These are phyloP conservation scores for Phaffia rhodozyma DNA, from an alignment of 1,284 basidiomycete species.

Conservation along the genomic window DNA sequence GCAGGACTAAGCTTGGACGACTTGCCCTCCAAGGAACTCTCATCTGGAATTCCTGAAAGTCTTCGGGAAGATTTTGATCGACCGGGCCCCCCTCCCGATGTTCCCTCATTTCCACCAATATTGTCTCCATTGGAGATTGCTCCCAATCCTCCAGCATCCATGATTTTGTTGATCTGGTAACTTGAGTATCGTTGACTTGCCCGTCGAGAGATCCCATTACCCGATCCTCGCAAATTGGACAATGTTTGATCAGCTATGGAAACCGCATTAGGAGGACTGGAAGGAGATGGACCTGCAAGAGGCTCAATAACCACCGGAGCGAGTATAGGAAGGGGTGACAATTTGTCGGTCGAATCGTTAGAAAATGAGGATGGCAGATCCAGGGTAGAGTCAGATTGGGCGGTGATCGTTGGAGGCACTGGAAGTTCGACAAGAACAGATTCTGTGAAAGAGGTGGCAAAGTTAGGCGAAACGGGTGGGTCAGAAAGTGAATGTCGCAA, in stretches of 20 bases:
- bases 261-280: slow-evolving; percentile 22
- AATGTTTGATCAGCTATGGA: slow-evolving; percentile 70
- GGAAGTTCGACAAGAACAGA: not conserved
- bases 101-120: not conserved
- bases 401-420: slow-evolving; percentile 1
- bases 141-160: slow-evolving; percentile 41
- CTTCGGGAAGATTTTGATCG: not conserved
- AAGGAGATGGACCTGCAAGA: slow-evolving; percentile 4
- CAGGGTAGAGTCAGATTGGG: slow-evolving; percentile 13
- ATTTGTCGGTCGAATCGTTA: not conserved
- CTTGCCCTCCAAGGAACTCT: no score
- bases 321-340: not conserved
- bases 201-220: slow-evolving; percentile 54
- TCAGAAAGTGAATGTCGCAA: slow-evolving; percentile 17
- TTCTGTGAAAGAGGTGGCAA: slow-evolving; percentile 22
- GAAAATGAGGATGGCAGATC: slow-evolving; percentile 15
- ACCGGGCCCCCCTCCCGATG: not conserved
- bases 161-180: slow-evolving; percentile 92
- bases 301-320: not conserved
- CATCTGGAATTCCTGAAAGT: no score
- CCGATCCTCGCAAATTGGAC: slow-evolving; percentile 74
- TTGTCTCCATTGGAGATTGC: not conserved
- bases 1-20: no score
- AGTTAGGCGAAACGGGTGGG: slow-evolving; percentile 17
- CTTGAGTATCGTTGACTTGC: slow-evolving; percentile 94